Conservation (phyloP, 2,329 filamentous ascomycete genomes). For the Aspergillus neotritici region DNA sequence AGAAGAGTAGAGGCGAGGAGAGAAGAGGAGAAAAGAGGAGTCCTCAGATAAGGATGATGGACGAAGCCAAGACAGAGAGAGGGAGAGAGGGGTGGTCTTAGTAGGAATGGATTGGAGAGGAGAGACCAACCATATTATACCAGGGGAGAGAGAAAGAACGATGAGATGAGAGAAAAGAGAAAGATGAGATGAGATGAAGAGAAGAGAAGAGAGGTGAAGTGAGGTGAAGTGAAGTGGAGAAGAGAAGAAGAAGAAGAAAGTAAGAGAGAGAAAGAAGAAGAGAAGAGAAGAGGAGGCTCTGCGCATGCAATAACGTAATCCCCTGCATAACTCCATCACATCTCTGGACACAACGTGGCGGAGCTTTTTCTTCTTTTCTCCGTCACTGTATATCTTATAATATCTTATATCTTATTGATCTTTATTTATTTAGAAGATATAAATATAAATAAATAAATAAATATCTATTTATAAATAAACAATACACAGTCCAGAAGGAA, state of each 20-base stretch:
- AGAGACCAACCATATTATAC: not conserved
- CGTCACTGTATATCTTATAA: too few relatives aligned
- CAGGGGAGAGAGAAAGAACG: not conserved
- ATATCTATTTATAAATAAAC: too few relatives aligned
- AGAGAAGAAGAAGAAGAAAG: not conserved
- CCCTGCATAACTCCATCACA: too few relatives aligned
- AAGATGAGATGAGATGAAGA: not conserved
- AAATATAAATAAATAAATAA: too few relatives aligned
- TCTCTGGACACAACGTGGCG: too few relatives aligned
- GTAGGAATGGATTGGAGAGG: not conserved
- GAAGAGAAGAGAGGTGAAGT: not conserved
- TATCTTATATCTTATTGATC: too few relatives aligned
- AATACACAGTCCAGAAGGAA: too few relatives aligned
- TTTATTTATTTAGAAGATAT: too few relatives aligned
- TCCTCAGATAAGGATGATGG: not conserved
- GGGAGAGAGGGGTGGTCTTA: slow-evolving; percentile 2
- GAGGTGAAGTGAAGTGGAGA: not conserved
- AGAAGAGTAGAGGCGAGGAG: slow-evolving; percentile 1
- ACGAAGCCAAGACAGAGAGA: slow-evolving; percentile 1
- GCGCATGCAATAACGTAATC: too few relatives aligned
- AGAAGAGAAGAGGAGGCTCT: slow-evolving; percentile 4
- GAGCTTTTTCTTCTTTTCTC: too few relatives aligned
- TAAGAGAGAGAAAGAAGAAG: not conserved
- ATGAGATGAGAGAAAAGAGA: not conserved
- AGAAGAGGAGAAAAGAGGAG: not conserved